These are phyloP conservation scores for Trametes punicea DNA, from an alignment of 768 basidiomycete species.

Conservation along the genomic window DNA sequence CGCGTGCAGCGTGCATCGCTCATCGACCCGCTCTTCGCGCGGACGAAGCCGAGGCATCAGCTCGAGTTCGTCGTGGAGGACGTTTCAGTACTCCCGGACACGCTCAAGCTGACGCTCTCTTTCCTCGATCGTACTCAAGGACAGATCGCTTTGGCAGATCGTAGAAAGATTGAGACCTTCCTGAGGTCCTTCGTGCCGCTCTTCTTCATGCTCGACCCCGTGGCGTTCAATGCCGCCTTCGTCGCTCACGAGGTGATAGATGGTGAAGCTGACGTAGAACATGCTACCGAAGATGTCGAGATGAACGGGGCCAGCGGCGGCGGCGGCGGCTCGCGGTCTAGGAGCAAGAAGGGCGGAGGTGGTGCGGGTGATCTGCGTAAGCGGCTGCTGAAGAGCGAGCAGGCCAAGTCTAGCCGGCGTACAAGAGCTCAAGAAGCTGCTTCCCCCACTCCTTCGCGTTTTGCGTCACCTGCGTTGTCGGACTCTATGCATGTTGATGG, in stretches of 20 bases:
- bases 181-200: slow-evolving; percentile 46
- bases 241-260: slow-evolving; percentile 53
- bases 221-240: slow-evolving; percentile 67
- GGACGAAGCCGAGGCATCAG: slow-evolving; percentile 72
- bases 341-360: slow-evolving; percentile 32
- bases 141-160: slow-evolving; percentile 66
- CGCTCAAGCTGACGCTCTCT: slow-evolving; percentile 83
- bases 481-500: slow-evolving; percentile 38
- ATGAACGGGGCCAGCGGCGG: slow-evolving; percentile 28
- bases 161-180: slow-evolving; percentile 80
- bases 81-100: slow-evolving; percentile 76
- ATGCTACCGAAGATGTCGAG: slow-evolving; percentile 38
- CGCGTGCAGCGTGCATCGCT: slow-evolving; percentile 63
- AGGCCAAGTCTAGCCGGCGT: slow-evolving; percentile 70
- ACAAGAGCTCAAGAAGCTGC: slow-evolving; percentile 52
- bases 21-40: slow-evolving; percentile 48
- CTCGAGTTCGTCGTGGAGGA: slow-evolving; percentile 77
- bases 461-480: slow-evolving; percentile 56
- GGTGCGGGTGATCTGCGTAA: slow-evolving; percentile 63
- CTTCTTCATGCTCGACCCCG: slow-evolving; percentile 57
- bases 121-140: slow-evolving; percentile 87
- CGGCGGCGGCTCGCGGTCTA: slow-evolving; percentile 33
- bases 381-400: slow-evolving; percentile 78
- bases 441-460: slow-evolving; percentile 54
- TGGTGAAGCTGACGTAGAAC: slow-evolving; percentile 48